Evolutionary conservation across 345 rosid genomes (phyloP).

Genomic region (Orychophragmus violaceus): DNA sequence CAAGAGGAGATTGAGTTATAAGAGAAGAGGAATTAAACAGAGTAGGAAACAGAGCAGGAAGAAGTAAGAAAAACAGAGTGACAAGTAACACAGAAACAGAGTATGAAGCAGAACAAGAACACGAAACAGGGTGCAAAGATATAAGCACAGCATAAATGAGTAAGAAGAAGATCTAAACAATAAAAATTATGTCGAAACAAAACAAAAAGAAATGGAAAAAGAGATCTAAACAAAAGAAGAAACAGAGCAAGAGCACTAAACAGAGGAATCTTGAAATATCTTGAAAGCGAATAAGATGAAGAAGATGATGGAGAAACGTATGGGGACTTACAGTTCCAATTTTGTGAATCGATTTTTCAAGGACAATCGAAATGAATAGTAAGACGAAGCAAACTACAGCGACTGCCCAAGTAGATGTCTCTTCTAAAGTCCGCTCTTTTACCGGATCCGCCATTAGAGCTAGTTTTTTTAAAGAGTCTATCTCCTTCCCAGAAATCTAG

Average conservation of each 20-base stretch:
- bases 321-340: not conserved
- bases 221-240: not conserved
- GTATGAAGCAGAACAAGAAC: not conserved
- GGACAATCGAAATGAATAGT: not conserved
- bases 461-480: not conserved
- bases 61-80: not conserved
- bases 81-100: not conserved
- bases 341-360: not conserved
- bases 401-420: not conserved
- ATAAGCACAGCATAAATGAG: not conserved
- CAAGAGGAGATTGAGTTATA: not conserved
- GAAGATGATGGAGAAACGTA: not conserved
- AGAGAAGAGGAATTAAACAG: not conserved
- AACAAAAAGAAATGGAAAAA: not conserved
- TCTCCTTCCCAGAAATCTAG: not conserved
- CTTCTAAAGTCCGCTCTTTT: not conserved
- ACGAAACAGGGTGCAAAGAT: not conserved
- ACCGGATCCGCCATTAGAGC: not conserved
- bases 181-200: not conserved
- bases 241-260: not conserved
- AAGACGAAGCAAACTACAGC: not conserved
- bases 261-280: not conserved
- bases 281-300: too few species aligned
- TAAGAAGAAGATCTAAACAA: not conserved
- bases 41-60: not conserved